These are phyloP conservation scores for Kitagawia praeruptora DNA, from an alignment of 129 eudicot genomes.

Conservation along the genomic window DNA sequence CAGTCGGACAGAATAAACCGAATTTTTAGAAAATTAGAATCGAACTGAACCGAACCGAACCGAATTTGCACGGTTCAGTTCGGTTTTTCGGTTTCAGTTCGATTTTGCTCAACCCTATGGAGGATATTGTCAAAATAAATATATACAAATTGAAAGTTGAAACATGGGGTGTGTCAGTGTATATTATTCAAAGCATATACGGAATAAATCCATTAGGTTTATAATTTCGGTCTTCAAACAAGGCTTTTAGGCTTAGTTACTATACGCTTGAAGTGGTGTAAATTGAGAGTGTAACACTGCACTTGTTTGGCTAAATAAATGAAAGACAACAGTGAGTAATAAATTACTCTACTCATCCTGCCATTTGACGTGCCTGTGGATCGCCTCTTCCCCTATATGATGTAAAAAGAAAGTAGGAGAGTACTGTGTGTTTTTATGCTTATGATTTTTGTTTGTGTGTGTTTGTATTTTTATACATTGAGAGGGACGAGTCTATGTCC, in stretches of 20 bases:
- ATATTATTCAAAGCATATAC: too few species aligned
- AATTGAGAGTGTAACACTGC: not conserved
- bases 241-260: not conserved
- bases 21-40: too few species aligned
- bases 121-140: too few species aligned
- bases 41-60: too few species aligned
- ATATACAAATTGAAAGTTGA: too few species aligned
- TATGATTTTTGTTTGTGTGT: constrained; percentile 2
- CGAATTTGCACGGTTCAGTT: too few species aligned
- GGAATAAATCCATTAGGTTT: too few species aligned
- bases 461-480: constrained; percentile 3
- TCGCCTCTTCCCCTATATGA: not conserved
- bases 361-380: not conserved
- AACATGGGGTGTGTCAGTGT: too few species aligned
- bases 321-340: not conserved
- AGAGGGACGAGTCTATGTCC: constrained; percentile 14
- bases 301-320: not conserved
- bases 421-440: not conserved
- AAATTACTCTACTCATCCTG: not conserved
- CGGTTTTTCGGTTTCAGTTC: too few species aligned
- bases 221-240: too few species aligned
- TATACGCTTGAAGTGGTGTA: not conserved
- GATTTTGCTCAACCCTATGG: too few species aligned
- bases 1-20: too few species aligned
- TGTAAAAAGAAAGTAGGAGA: not conserved